Percentiles rank a stretch among this genome's conserved stretches.
Conservation (phyloP, 192 early-diverging fungal genomes). For the Ramicandelaber brevisporus region DNA sequence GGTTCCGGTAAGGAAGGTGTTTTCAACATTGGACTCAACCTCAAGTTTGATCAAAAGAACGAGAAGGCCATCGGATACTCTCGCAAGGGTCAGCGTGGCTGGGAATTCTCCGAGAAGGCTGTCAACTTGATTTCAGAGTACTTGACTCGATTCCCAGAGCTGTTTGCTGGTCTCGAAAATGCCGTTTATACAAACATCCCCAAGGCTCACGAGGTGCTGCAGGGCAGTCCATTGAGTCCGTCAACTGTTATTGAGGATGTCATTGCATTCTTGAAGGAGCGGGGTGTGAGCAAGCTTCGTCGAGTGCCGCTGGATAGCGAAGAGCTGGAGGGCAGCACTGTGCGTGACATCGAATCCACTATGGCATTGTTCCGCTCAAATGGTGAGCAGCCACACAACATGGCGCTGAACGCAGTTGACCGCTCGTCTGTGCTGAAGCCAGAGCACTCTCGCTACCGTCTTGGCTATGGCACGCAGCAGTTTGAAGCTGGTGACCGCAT, state of each 20-base stretch:
- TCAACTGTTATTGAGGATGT: not conserved
- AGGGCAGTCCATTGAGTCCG: not conserved
- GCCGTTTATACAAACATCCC: slow-evolving; percentile 1
- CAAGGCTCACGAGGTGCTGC: not conserved
- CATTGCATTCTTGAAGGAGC: slow-evolving; percentile 18
- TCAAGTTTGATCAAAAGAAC: slow-evolving; percentile 74
- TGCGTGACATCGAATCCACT: no score
- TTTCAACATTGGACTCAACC: slow-evolving; percentile 56
- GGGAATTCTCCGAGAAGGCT: slow-evolving; percentile 71
- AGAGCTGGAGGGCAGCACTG: no score
- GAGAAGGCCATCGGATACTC: slow-evolving; percentile 78
- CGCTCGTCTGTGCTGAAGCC: slow-evolving; percentile 48
- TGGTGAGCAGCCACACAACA: slow-evolving; percentile 3
- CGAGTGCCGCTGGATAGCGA: no score
- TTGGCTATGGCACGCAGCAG: slow-evolving; percentile 44
- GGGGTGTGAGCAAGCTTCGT: slow-evolving; percentile 1
- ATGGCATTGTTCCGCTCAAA: no score
- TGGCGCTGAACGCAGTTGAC: slow-evolving; percentile 6
- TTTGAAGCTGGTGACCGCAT: slow-evolving; percentile 80
- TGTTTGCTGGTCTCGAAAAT: slow-evolving; percentile 17
- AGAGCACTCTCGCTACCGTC: slow-evolving; percentile 36
- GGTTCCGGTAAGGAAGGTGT: slow-evolving; percentile 22
- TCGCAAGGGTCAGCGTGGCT: slow-evolving; percentile 39
- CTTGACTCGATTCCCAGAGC: slow-evolving; percentile 29
- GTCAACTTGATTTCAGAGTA: slow-evolving; percentile 47